These are phyloP conservation scores for Starmerella ratchasimensis DNA, from an alignment of 805 yeast species.

Conservation along the genomic window DNA sequence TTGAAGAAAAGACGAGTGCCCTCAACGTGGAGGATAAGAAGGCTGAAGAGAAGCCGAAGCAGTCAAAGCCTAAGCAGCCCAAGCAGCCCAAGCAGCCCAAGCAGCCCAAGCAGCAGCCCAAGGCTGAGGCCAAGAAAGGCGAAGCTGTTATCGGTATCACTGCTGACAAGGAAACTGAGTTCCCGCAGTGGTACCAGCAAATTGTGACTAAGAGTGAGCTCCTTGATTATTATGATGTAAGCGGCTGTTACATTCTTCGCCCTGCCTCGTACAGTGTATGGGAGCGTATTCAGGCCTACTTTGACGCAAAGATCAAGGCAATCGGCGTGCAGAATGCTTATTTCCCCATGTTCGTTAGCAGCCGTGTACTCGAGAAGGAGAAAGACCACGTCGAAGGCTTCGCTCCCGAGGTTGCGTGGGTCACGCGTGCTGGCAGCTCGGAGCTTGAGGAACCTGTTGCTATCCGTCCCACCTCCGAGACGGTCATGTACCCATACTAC, in stretches of 20 bases:
- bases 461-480: slow-evolving; percentile 97
- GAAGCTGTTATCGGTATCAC: slow-evolving; percentile 62
- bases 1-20: slow-evolving; percentile 11
- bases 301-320: slow-evolving; percentile 64
- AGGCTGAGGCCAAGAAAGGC: slow-evolving; percentile 19
- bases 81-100: slow-evolving; percentile 44
- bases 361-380: slow-evolving; percentile 86
- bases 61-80: slow-evolving; percentile 62
- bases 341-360: slow-evolving; percentile 97
- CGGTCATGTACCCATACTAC: slow-evolving; percentile 99
- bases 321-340: slow-evolving; percentile 90
- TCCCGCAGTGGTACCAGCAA: slow-evolving; percentile 96
- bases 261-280: slow-evolving; percentile 90
- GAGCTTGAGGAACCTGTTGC: slow-evolving; percentile 98
- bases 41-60: slow-evolving; percentile 40
- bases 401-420: slow-evolving; percentile 99
- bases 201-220: slow-evolving; percentile 92
- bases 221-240: slow-evolving; percentile 96
- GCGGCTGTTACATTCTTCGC: slow-evolving; percentile 95
- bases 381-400: slow-evolving; percentile 98
- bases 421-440: slow-evolving; percentile 84
- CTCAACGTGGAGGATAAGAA: slow-evolving; percentile 9
- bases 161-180: slow-evolving; percentile 80
- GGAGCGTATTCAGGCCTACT: slow-evolving; percentile 87
- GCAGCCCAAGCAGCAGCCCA: slow-evolving; percentile 23